These are phyloP conservation scores for Crithidia expoeki DNA, from an alignment of 208 protist species.

Conservation along the genomic window DNA sequence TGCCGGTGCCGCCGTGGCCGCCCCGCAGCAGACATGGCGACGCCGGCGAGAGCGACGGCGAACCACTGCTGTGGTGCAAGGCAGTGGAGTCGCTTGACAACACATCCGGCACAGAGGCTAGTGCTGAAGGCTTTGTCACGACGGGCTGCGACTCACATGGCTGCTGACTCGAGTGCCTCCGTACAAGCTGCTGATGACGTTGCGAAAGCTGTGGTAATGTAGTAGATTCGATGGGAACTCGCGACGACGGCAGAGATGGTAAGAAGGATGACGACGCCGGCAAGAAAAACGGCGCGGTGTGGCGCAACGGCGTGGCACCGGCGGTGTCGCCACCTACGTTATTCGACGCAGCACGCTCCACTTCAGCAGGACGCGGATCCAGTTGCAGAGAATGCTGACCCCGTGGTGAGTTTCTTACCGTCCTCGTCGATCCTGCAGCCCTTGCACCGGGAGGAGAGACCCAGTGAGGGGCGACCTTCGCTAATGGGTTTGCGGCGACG, in stretches of 20 bases:
- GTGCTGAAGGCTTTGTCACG: not conserved
- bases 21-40: conserved; percentile 10
- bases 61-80: conserved; percentile 1
- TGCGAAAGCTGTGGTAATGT: not conserved
- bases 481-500: not conserved
- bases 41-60: not conserved
- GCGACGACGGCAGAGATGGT: not conserved
- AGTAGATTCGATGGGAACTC: not conserved
- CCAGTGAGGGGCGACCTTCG: not conserved
- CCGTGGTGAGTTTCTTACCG: not conserved
- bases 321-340: not conserved
- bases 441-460: not conserved
- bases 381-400: not conserved
- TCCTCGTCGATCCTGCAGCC: not conserved
- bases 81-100: conserved; percentile 1
- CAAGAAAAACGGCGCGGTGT: not conserved
- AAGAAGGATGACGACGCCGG: not conserved
- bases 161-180: not conserved
- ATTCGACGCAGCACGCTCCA: not conserved
- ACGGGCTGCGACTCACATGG: not conserved
- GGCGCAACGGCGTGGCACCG: not conserved
- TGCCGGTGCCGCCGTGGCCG: no score
- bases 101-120: not conserved
- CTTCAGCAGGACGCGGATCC: not conserved
- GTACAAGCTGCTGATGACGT: not conserved